phyloP scores from a whole-genome alignment of 2,329 filamentous ascomycete species.

The Didymella pomorum region DNA sequence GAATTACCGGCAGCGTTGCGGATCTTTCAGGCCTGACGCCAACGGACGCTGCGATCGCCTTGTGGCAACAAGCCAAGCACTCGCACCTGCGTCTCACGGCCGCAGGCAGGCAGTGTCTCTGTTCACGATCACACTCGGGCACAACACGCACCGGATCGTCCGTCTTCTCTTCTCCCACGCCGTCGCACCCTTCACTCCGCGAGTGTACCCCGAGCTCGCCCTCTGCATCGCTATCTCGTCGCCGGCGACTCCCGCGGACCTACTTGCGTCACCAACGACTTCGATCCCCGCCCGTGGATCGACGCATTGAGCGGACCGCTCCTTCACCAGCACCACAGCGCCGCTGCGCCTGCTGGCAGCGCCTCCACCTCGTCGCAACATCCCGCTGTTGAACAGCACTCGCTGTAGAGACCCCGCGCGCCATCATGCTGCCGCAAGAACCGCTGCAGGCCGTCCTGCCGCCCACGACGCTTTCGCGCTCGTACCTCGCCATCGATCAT shows the following conservation, averaged over 20 bases:
- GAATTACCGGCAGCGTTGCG: conserved; percentile 27
- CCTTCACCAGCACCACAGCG: conserved; percentile 29
- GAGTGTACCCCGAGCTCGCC: conserved; percentile 3
- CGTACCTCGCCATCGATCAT: conserved; percentile 36
- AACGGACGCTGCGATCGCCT: conserved; percentile 20
- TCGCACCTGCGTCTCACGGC: conserved; percentile 1
- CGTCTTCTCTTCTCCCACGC: conserved; percentile 19
- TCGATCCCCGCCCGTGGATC: conserved; percentile 29
- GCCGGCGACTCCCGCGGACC: conserved; percentile 23
- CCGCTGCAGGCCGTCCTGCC: conserved; percentile 38
- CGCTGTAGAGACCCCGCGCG: conserved; percentile 11
- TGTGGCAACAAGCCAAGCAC: conserved; percentile 34
- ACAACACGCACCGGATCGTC: conserved; percentile 17
- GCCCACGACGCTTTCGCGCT: conserved; percentile 44
- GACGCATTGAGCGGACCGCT: conserved; percentile 15
- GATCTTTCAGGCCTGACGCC: conserved; percentile 13
- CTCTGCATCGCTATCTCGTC: conserved; percentile 23
- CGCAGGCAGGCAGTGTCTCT: conserved; percentile 3
- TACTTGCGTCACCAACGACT: conserved; percentile 32
- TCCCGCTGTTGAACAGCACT: conserved; percentile 10
- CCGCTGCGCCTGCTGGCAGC: conserved; percentile 33
- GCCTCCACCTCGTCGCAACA: conserved; percentile 8
- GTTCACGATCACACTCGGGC: conserved; percentile 11
- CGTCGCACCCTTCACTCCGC: conserved; percentile 17
- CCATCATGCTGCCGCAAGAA: conserved; percentile 46